These are phyloP conservation scores for Lyophyllum decastes DNA, from an alignment of 768 basidiomycete species.

Conservation along the genomic window DNA sequence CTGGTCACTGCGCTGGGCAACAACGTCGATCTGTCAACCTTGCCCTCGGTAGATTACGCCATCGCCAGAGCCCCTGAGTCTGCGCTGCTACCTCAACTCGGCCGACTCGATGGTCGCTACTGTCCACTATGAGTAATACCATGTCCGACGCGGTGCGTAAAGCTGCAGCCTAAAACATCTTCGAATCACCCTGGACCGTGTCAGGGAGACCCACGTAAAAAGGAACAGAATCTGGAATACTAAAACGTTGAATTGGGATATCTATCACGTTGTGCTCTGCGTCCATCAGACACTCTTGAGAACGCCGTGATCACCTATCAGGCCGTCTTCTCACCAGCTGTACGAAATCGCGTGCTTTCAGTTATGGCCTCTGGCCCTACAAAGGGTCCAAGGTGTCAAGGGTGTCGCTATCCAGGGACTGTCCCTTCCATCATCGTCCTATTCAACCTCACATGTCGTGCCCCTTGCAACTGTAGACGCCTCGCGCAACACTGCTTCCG, in stretches of 20 bases:
- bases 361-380: not conserved
- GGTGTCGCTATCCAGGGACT: not conserved
- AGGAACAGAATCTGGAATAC: not conserved
- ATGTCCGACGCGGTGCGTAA: too few relatives aligned
- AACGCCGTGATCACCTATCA: conserved; percentile 4
- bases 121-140: too few relatives aligned
- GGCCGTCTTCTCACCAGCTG: conserved; percentile 1
- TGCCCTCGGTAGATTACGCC: not conserved
- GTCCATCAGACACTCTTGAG: conserved; percentile 7
- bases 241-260: not conserved
- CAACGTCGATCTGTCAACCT: not conserved
- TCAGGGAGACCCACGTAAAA: not conserved
- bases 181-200: not conserved
- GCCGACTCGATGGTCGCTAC: not conserved
- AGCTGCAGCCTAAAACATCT: not conserved
- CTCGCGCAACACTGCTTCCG: too few relatives aligned
- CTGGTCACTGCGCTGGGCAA: not conserved
- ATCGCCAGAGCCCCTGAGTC: not conserved
- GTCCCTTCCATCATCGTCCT: not conserved
- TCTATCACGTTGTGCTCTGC: not conserved
- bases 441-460: not conserved
- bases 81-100: not conserved
- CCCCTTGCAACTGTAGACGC: too few relatives aligned
- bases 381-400: not conserved
- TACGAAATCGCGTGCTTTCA: not conserved